These are phyloP conservation scores for Nicotiana sylvestris DNA, from an alignment of 257 asterid species.

Conservation along the genomic window DNA sequence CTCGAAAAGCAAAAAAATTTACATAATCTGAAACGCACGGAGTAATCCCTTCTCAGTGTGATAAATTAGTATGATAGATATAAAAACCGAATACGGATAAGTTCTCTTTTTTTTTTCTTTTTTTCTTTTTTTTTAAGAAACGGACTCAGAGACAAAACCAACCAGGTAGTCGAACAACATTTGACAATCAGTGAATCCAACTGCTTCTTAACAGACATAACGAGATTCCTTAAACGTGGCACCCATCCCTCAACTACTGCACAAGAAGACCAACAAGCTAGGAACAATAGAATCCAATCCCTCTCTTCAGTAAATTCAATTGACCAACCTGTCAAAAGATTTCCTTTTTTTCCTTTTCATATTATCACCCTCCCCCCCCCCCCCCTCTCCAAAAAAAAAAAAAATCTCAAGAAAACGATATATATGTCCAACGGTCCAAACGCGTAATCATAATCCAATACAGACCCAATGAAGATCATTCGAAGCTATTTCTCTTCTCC, in stretches of 20 bases:
- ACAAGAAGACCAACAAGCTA: background rate
- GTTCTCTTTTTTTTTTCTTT: no score
- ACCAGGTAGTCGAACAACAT: background rate
- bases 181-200: background rate
- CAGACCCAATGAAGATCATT: background rate
- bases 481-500: background rate
- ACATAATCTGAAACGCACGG: no score
- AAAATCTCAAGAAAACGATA: background rate
- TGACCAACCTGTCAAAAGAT: background rate
- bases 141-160: background rate
- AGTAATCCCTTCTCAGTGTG: no score
- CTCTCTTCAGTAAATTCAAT: background rate
- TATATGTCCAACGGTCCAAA: slow-evolving; percentile 8
- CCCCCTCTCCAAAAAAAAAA: background rate
- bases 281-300: background rate
- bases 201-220: background rate
- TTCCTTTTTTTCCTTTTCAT: background rate
- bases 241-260: background rate
- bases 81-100: no score
- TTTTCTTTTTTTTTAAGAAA: background rate
- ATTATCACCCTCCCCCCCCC: background rate
- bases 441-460: slow-evolving; percentile 17
- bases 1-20: no score
- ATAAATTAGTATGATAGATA: no score
- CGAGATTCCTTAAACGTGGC: slow-evolving; percentile 5